A percentile compares a stretch with the other conserved stretches of the same genome.
These are phyloP conservation scores for Haematococcus sp. DNA, from an alignment of 139 green algal species.

Conservation along the genomic window DNA sequence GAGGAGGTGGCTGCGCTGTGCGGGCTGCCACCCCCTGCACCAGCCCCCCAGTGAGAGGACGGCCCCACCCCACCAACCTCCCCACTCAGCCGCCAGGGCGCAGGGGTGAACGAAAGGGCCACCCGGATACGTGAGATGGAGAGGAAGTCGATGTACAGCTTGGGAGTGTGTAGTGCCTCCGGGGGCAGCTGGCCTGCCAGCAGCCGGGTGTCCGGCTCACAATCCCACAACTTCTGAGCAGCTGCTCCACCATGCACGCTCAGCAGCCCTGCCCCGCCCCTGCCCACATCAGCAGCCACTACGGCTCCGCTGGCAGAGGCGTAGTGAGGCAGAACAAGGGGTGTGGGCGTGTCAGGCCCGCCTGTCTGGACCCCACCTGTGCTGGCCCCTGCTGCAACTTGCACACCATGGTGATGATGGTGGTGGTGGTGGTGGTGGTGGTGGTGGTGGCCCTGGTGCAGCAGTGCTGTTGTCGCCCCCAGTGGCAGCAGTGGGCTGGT, in stretches of 20 bases:
- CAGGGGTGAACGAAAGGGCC: constrained; percentile 62
- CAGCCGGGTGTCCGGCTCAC: constrained; percentile 1
- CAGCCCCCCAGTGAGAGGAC: neutral
- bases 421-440: neutral
- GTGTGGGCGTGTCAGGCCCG: neutral
- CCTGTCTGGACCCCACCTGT: neutral
- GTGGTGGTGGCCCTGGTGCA: neutral
- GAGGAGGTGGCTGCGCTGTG: neutral
- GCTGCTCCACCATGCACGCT: constrained; percentile 21
- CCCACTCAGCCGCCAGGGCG: constrained; percentile 20
- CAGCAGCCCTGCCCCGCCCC: too few species aligned
- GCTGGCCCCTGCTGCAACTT: neutral
- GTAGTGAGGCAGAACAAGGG: neutral
- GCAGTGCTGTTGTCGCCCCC: neutral
- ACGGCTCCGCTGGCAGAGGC: constrained; percentile 1
- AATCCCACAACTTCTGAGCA: neutral
- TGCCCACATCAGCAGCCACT: too few species aligned
- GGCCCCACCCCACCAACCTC: neutral
- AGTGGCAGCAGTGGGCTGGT: neutral
- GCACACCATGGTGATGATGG: neutral
- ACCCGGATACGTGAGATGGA: constrained; percentile 49
- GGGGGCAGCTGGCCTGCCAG: neutral
- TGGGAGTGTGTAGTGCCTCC: constrained; percentile 13
- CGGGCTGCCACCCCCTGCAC: neutral
- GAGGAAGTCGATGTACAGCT: constrained; percentile 64